Evolutionary conservation across 129 eudicot genomes (phyloP), one percentile per base, ranked within the genome.

Genomic region (Flaveria ramosissima): DNA sequence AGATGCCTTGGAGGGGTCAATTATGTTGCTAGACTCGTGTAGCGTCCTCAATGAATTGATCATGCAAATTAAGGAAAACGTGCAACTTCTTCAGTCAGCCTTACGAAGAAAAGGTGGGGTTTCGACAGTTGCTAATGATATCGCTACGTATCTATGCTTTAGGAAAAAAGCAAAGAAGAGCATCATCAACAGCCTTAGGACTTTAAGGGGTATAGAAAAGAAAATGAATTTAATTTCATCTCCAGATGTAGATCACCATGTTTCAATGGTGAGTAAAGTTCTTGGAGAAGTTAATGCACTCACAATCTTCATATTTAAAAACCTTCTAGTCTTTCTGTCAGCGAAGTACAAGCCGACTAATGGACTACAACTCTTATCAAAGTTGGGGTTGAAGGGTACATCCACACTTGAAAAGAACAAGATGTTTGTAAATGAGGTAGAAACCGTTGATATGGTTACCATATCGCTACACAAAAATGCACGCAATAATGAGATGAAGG

Each of bases 21-120:
- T 87, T 5, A 77, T 23, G 66, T 43, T 87, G 60, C 78, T 87
- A 48, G 88, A 87, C 45, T 70, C 84, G 7, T 84, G 88, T 67
- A 71, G 53, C 52, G 14, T 68, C 27, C 78, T 79, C 10, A 43
- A 79, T 12, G 82, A 84, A 55, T 32, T 87, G 55, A 27, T 84
- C 51, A 9, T n/a, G 41, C 9, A n/a, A 48, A 78, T 79, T 70
- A 85, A 68, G 74, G 86, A 83, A 83, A 78, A 77, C 14, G 86
- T 78, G 2, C 86, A 73, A 60, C 63, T 72, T 26, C 85, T 89
- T 64, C 92, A 82, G 61, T 89, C 86, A 6, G 85, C 84, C 0
- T 32, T 89, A n/a, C 78, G 89, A 39, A 68, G 89, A 17, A 89
- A 81, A 75, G 85, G 83, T 32, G 60, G 77, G 3, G 62, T 65